Evolutionary conservation across 495 filamentous ascomycete genomes (phyloP).

Genomic region (Collariella sp.): DNA sequence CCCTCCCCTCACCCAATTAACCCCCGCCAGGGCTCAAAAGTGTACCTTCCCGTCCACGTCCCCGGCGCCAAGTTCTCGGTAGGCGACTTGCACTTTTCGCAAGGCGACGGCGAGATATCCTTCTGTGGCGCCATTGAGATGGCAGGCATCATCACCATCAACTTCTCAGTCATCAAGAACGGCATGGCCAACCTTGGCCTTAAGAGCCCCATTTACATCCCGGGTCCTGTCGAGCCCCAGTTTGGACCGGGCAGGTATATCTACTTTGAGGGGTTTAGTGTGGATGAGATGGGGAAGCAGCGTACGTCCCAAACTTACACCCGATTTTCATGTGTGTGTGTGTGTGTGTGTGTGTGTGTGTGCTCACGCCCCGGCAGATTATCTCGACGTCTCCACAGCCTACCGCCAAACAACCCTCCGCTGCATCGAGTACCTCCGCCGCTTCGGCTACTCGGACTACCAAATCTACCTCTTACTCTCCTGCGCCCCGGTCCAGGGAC

Average conservation of each 20-base stretch:
- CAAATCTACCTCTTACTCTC: conserved; percentile 86
- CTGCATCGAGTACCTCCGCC: conserved; percentile 73
- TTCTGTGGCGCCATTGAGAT: conserved; percentile 98
- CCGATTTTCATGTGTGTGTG: background rate
- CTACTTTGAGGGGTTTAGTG: conserved; percentile 91
- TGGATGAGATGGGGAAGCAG: conserved; percentile 86
- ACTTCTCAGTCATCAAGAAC: conserved; percentile 80
- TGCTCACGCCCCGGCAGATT: too few relatives aligned
- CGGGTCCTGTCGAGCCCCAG: conserved; percentile 85
- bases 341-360: background rate
- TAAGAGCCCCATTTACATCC: conserved; percentile 82
- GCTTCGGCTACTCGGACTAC: conserved; percentile 68
- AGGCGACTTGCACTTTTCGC: conserved; percentile 83
- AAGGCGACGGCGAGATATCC: conserved; percentile 89
- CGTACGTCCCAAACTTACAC: too few relatives aligned
- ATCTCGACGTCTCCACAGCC: conserved; percentile 84
- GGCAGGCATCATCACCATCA: conserved; percentile 87
- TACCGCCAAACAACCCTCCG: conserved; percentile 81
- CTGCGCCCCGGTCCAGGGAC: conserved; percentile 85
- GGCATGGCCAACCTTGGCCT: conserved; percentile 69
- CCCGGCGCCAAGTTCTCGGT: conserved; percentile 86
- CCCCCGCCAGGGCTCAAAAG: conserved; percentile 60
- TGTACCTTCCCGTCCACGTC: conserved; percentile 79
- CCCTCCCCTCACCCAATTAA: conserved; percentile 32
- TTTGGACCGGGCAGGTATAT: conserved; percentile 80